These are phyloP conservation scores for Dothideomycetes sp. DNA, from an alignment of 2,329 filamentous ascomycete genomes.

Conservation along the genomic window DNA sequence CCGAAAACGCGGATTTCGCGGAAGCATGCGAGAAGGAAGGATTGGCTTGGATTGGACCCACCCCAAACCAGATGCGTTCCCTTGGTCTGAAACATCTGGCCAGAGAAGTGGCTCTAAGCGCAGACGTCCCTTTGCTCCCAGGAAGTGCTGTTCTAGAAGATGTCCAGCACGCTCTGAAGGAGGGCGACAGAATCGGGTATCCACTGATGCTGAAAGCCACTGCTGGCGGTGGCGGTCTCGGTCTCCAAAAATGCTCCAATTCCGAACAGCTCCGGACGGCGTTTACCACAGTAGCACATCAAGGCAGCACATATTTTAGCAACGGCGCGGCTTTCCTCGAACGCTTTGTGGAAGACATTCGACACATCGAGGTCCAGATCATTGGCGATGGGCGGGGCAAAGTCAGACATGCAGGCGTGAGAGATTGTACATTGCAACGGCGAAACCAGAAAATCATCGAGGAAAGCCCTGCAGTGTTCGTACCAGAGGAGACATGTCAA, in stretches of 20 bases:
- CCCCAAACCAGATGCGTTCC: constrained; percentile 78
- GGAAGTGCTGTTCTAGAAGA: constrained; percentile 84
- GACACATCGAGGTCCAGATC: constrained; percentile 98
- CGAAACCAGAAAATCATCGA: constrained; percentile 99
- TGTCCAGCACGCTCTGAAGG: constrained; percentile 88
- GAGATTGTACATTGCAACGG: constrained; percentile 97
- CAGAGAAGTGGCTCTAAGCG: constrained; percentile 73
- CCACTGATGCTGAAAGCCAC: constrained; percentile 99
- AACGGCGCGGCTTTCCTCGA: constrained; percentile 99
- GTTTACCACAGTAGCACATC: constrained; percentile 91
- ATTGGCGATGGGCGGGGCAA: constrained; percentile 96
- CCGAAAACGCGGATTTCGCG: constrained; percentile 96
- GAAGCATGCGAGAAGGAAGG: constrained; percentile 89
- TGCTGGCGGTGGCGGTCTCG: constrained; percentile 92
- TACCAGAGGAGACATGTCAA: constrained; percentile 73
- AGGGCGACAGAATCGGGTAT: constrained; percentile 92
- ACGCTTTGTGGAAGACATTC: constrained; percentile 94
- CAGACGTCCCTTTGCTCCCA: constrained; percentile 85
- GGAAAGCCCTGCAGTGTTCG: constrained; percentile 90
- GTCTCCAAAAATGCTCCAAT: constrained; percentile 96
- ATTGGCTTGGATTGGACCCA: constrained; percentile 83
- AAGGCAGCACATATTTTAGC: constrained; percentile 93
- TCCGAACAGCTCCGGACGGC: constrained; percentile 69
- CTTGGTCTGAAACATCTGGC: constrained; percentile 98
- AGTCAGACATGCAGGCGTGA: constrained; percentile 95